Conservation (phyloP, 495 filamentous ascomycete species). For the Neurospora sp. region DNA sequence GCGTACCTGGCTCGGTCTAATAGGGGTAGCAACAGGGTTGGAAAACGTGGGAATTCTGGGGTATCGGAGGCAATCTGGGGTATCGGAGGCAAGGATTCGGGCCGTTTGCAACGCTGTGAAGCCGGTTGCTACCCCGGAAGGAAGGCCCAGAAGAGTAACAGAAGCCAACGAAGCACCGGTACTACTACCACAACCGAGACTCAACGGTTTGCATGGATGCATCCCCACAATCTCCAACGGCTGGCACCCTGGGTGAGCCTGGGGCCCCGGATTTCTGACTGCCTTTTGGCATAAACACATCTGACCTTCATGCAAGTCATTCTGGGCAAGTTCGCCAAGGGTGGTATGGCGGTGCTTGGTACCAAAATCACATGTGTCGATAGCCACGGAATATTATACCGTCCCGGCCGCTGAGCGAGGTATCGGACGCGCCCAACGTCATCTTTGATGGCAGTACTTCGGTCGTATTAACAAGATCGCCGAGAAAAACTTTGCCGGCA, state of each 20-base stretch:
- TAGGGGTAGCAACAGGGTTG: not conserved
- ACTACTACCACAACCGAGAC: slow-evolving; percentile 1
- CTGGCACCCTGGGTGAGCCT: not conserved
- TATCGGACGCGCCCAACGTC: not conserved
- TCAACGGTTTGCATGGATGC: not conserved
- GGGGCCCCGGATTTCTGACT: not conserved
- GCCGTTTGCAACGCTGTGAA: not conserved
- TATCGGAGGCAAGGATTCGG: not conserved
- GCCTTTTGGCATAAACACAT: not conserved
- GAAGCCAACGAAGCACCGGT: slow-evolving; percentile 1
- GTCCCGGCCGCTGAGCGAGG: not conserved
- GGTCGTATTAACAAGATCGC: not conserved
- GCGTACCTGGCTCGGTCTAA: not conserved
- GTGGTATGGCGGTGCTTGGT: not conserved
- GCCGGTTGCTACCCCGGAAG: not conserved
- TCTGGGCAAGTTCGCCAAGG: not conserved
- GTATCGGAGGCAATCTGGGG: not conserved
- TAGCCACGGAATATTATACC: not conserved
- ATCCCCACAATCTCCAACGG: not conserved
- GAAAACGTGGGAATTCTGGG: not conserved
- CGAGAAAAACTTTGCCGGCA: not conserved
- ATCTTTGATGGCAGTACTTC: not conserved
- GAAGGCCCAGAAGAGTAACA: not conserved
- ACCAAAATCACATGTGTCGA: not conserved
- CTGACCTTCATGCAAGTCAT: not conserved